A percentile compares a stretch with the other conserved stretches of the same genome.
These are phyloP conservation scores for Chlorophyllum brunneum DNA, from an alignment of 768 basidiomycete species.

Conservation along the genomic window DNA sequence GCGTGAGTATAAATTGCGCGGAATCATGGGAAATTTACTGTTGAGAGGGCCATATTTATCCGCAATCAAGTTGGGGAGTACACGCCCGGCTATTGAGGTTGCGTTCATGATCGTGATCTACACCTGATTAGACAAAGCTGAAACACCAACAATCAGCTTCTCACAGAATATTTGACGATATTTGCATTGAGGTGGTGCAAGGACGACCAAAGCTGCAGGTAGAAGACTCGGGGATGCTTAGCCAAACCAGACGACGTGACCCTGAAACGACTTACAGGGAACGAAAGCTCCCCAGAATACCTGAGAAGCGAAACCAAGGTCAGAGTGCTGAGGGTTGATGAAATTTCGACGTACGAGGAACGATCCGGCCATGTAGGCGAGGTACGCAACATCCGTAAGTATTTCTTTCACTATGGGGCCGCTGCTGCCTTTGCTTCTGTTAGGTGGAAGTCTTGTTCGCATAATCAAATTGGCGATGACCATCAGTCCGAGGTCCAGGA, in stretches of 20 bases:
- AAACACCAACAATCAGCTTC: background rate
- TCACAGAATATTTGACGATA: conserved; percentile 44
- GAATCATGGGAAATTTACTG: conserved; percentile 24
- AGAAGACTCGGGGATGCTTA: conserved; percentile 37
- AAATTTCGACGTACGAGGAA: conserved; percentile 28
- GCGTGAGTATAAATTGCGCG: background rate
- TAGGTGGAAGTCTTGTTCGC: conserved; percentile 36
- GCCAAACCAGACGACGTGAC: background rate
- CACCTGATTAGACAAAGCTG: background rate
- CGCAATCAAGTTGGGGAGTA: conserved; percentile 51
- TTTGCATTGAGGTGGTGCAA: conserved; percentile 32
- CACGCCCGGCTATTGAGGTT: conserved; percentile 54
- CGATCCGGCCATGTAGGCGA: conserved; percentile 37
- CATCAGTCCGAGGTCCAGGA: conserved; percentile 42
- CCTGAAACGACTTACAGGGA: conserved; percentile 34
- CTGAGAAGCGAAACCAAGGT: conserved; percentile 19
- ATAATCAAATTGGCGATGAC: conserved; percentile 39
- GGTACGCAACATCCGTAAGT: conserved; percentile 36
- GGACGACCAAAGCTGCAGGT: conserved; percentile 45
- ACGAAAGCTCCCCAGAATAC: conserved; percentile 48
- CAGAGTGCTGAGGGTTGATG: background rate
- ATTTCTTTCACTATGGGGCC: conserved; percentile 29
- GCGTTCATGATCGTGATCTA: conserved; percentile 52
- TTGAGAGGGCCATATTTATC: conserved; percentile 48
- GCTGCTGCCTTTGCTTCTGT: conserved; percentile 20